A percentile compares a stretch with the other conserved stretches of the same genome.
Evolutionary conservation across 2,329 filamentous ascomycete species (phyloP).

Genomic region (Diaporthe citri): DNA sequence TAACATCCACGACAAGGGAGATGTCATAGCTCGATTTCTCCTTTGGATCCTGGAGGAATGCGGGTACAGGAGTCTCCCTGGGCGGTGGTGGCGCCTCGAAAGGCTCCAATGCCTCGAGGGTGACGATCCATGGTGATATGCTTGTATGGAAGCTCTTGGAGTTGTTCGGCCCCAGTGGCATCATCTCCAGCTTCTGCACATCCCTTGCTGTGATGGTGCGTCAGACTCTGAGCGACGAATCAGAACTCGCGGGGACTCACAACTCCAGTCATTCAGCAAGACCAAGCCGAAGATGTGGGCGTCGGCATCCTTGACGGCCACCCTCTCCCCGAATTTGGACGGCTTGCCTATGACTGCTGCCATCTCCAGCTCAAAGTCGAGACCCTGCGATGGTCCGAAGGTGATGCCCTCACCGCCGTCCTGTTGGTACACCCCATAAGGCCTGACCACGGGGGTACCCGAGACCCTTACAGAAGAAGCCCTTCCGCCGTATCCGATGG

Average conservation of each 20-base stretch:
- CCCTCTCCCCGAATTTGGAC: constrained; percentile 49
- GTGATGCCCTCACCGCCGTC: constrained; percentile 43
- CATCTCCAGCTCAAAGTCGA: constrained; percentile 61
- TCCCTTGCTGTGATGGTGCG: constrained; percentile 60
- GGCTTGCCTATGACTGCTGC: constrained; percentile 59
- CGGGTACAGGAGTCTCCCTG: constrained; percentile 43
- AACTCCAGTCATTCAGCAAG: constrained; percentile 73
- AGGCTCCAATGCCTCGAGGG: constrained; percentile 70
- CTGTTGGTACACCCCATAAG: constrained; percentile 57
- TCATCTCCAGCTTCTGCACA: constrained; percentile 72
- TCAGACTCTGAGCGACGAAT: constrained; percentile 42
- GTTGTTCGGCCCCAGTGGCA: constrained; percentile 71
- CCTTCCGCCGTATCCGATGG: constrained; percentile 66
- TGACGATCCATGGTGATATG: constrained; percentile 73
- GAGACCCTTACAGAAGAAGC: constrained; percentile 65
- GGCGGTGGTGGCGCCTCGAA: constrained; percentile 60
- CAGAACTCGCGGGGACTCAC: constrained; percentile 52
- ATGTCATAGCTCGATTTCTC: constrained; percentile 52
- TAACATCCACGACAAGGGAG: constrained; percentile 47
- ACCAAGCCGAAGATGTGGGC: constrained; percentile 74
- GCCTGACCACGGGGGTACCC: constrained; percentile 60
- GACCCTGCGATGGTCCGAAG: constrained; percentile 48
- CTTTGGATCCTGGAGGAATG: constrained; percentile 52
- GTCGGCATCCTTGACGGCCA: constrained; percentile 61
- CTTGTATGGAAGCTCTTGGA: constrained; percentile 71